Conservation (phyloP, 768 basidiomycete species). For the Agaricus subrufescens region DNA sequence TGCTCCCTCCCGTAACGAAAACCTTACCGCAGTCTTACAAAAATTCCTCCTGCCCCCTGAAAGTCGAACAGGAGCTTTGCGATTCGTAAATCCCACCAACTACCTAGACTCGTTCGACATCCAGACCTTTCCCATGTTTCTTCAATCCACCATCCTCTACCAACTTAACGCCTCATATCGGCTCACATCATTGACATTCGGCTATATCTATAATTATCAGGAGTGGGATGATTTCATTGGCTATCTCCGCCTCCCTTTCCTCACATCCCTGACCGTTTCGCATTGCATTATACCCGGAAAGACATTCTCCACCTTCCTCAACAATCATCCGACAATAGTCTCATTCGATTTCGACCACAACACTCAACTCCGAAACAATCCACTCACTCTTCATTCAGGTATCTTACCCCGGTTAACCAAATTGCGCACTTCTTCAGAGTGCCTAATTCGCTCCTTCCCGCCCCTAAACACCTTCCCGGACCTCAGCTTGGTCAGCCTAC, state of each 20-base stretch:
- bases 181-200: constrained; percentile 4
- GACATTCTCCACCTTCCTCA: constrained; percentile 2
- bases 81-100: neutral
- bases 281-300: constrained; percentile 9
- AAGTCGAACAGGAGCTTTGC: neutral
- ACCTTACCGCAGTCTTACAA: neutral
- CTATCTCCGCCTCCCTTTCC: constrained; percentile 1
- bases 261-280: constrained; percentile 1
- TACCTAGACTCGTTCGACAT: constrained; percentile 3
- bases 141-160: constrained; percentile 1
- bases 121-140: constrained; percentile 8
- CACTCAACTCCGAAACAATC: constrained; percentile 6
- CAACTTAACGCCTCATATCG: constrained; percentile 5
- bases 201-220: constrained; percentile 8
- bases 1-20: neutral
- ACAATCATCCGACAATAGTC: constrained; percentile 2
- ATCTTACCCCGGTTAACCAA: constrained; percentile 1
- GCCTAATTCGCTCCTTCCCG: constrained; percentile 8
- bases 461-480: constrained; percentile 1
- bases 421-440: constrained; percentile 7
- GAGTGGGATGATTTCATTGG: constrained; percentile 7
- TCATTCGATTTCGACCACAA: constrained; percentile 10
- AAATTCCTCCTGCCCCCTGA: neutral
- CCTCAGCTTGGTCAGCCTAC: constrained; percentile 1
- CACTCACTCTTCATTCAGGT: neutral